Conservation (phyloP, 2,329 filamentous ascomycete species). For the Aspergillus ruber region DNA sequence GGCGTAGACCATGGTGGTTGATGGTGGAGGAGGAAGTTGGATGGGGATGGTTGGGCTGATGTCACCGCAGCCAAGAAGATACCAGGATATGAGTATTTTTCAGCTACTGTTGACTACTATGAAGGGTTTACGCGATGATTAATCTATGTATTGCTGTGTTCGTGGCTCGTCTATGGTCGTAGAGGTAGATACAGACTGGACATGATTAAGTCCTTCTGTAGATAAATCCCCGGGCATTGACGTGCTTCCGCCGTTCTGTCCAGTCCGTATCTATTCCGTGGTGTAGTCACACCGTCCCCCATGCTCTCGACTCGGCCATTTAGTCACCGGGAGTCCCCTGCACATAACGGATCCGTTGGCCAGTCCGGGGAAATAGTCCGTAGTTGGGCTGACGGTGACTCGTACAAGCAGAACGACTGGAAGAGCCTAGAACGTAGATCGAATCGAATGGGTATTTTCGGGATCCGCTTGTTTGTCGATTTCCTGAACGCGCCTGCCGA, state of each 20-base stretch:
- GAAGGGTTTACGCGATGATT: neutral
- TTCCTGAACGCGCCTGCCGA: neutral
- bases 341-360: too few relatives aligned
- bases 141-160: neutral
- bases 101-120: too few relatives aligned
- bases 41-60: conserved; percentile 6
- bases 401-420: neutral
- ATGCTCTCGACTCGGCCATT: too few relatives aligned
- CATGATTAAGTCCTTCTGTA: neutral
- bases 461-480: neutral
- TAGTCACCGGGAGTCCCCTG: too few relatives aligned
- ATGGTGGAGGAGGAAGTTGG: conserved; percentile 9
- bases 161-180: neutral
- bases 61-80: conserved; percentile 4
- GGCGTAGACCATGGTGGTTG: conserved; percentile 70
- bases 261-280: neutral
- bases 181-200: neutral
- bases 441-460: neutral
- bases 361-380: too few relatives aligned
- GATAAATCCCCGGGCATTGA: too few relatives aligned
- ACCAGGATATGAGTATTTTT: neutral
- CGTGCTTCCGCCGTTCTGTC: neutral
- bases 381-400: neutral
- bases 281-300: neutral
- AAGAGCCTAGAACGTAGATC: neutral